phyloP scores from a whole-genome alignment of 805 yeast species.

The Cyberlindnera misumaiensis region DNA sequence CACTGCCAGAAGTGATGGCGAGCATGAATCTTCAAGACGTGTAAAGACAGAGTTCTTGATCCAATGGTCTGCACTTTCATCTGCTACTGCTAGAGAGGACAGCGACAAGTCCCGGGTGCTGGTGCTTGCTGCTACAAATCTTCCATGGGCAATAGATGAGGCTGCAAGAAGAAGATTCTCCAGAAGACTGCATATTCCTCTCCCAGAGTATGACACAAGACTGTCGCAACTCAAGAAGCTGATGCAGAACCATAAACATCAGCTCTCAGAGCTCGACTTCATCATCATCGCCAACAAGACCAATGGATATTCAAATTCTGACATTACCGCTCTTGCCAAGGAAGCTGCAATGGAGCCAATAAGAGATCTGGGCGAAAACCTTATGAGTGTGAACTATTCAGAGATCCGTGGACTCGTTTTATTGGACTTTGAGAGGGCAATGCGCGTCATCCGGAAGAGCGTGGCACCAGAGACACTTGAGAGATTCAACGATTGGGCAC shows the following conservation, averaged over 20 bases:
- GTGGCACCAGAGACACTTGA: conserved; percentile 76
- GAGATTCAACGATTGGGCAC: conserved; percentile 86
- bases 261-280: conserved; percentile 57
- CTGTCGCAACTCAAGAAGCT: conserved; percentile 62
- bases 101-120: conserved; percentile 50
- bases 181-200: conserved; percentile 85
- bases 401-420: conserved; percentile 71
- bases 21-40: conserved; percentile 82
- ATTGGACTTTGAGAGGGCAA: conserved; percentile 67
- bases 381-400: conserved; percentile 61
- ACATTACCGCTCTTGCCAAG: conserved; percentile 86
- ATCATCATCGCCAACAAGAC: conserved; percentile 57
- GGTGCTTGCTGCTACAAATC: conserved; percentile 88
- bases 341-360: conserved; percentile 98
- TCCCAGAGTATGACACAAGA: conserved; percentile 85
- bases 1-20: conserved; percentile 69
- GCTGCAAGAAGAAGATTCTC: conserved; percentile 94
- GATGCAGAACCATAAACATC: conserved; percentile 64
- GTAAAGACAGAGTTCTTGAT: conserved; percentile 89
- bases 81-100: conserved; percentile 67
- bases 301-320: conserved; percentile 86
- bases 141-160: conserved; percentile 97
- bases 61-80: conserved; percentile 80
- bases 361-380: conserved; percentile 79
- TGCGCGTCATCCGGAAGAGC: conserved; percentile 78